A percentile compares a stretch with the other conserved stretches of the same genome.
Evolutionary conservation across 1,284 basidiomycete genomes (phyloP).

Genomic region (Ustilago cynodontis): DNA sequence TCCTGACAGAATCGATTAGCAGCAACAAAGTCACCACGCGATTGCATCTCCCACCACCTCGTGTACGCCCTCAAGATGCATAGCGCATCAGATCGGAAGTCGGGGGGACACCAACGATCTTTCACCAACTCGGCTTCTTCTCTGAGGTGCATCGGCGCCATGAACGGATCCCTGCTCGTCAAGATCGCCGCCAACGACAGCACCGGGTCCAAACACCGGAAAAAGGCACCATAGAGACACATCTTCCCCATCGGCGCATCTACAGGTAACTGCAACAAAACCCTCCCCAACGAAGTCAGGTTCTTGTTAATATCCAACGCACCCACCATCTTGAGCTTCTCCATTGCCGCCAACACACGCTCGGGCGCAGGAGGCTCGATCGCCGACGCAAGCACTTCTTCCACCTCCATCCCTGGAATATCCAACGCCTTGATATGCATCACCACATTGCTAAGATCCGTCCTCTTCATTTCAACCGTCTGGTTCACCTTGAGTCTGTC

Average conservation of each 20-base stretch:
- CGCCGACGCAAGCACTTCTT: constrained; percentile 84
- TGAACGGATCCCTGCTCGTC: constrained; percentile 90
- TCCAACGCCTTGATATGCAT: constrained; percentile 97
- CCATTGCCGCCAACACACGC: constrained; percentile 85
- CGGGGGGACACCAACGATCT: constrained; percentile 81
- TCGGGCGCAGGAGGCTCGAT: constrained; percentile 90
- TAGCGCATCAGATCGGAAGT: constrained; percentile 87
- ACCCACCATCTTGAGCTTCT: constrained; percentile 85
- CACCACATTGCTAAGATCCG: constrained; percentile 69
- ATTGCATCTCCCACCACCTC: constrained; percentile 75
- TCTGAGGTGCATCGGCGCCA: constrained; percentile 77
- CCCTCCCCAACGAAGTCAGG: constrained; percentile 87
- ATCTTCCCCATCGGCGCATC: constrained; percentile 91
- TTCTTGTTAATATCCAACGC: constrained; percentile 84
- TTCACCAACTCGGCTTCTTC: constrained; percentile 77
- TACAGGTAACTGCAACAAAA: constrained; percentile 88
- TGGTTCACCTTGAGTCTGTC: constrained; percentile 82
- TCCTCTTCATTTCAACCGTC: constrained; percentile 93
- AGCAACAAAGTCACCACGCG: constrained; percentile 59
- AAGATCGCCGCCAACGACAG: constrained; percentile 89
- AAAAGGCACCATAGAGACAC: constrained; percentile 90
- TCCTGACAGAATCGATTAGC: constrained; percentile 85
- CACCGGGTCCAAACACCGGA: constrained; percentile 90
- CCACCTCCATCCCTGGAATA: constrained; percentile 86
- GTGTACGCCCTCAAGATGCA: constrained; percentile 86